Conservation (phyloP, 208 protist species). For the Trypanosoma congolense region DNA sequence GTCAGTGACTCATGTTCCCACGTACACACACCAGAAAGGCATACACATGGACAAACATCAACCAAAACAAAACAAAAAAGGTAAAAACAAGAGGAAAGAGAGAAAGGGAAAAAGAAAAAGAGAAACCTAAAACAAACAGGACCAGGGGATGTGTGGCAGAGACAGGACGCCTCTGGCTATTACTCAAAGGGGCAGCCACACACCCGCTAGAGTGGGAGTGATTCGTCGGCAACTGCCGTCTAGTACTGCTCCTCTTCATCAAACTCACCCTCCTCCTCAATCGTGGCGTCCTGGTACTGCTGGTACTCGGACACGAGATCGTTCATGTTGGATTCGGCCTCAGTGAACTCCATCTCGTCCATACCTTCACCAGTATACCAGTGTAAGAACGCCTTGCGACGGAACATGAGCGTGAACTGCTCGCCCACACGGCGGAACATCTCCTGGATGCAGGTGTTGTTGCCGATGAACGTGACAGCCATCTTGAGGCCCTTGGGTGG, state of each 20-base stretch:
- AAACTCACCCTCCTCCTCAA: slow-evolving; percentile 84
- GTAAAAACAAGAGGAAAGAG: no score
- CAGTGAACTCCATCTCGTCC: slow-evolving; percentile 88
- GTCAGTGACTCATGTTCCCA: no score
- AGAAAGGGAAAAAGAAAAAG: no score
- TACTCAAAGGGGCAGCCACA: not conserved
- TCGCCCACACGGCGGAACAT: slow-evolving; percentile 91
- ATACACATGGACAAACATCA: no score
- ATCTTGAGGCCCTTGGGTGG: slow-evolving; percentile 91
- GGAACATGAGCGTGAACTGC: slow-evolving; percentile 99
- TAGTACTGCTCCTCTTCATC: slow-evolving; percentile 68
- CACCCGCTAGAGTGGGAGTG: no score
- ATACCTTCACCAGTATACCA: slow-evolving; percentile 98
- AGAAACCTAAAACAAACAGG: no score
- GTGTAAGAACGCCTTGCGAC: slow-evolving; percentile 98
- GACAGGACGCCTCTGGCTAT: not conserved
- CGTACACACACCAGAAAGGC: no score
- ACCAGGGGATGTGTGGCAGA: no score
- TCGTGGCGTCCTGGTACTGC: slow-evolving; percentile 90
- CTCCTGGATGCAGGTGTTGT: slow-evolving; percentile 93
- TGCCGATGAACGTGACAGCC: slow-evolving; percentile 92
- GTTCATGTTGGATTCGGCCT: slow-evolving; percentile 94
- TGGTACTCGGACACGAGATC: slow-evolving; percentile 94
- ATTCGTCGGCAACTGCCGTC: no score
- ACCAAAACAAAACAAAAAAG: no score